Evolutionary conservation across 441 rosid genomes (phyloP).

Genomic region (Populus hybrid): DNA sequence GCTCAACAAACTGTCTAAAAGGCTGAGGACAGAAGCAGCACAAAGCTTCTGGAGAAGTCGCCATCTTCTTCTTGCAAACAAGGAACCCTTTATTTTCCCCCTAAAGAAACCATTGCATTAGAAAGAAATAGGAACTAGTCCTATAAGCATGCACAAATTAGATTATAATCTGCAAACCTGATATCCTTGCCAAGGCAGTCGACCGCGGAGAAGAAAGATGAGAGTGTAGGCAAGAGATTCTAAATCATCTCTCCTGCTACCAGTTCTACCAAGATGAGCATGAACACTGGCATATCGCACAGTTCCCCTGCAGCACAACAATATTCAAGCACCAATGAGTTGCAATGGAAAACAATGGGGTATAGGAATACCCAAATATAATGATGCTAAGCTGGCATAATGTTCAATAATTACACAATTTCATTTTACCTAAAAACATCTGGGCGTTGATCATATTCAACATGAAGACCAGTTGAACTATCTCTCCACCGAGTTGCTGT

Average conservation of each 20-base stretch:
- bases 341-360: not conserved
- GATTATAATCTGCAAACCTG: constrained; percentile 48
- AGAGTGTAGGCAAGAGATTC: constrained; percentile 98
- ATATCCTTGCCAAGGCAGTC: constrained; percentile 96
- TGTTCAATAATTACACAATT: not conserved
- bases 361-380: not conserved
- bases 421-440: constrained; percentile 81
- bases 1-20: constrained; percentile 80
- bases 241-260: constrained; percentile 94
- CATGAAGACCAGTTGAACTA: constrained; percentile 73
- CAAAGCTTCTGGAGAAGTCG: constrained; percentile 82
- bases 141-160: not conserved
- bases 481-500: constrained; percentile 91
- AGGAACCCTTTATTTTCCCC: constrained; percentile 92
- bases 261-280: constrained; percentile 97
- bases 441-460: constrained; percentile 96
- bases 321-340: constrained; percentile 1
- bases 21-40: constrained; percentile 87
- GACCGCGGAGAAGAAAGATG: constrained; percentile 87
- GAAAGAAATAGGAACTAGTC: not conserved
- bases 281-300: constrained; percentile 96
- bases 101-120: constrained; percentile 34
- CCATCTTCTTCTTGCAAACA: constrained; percentile 99
- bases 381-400: not conserved
- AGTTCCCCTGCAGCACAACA: constrained; percentile 60